Evolutionary conservation across 805 yeast species (phyloP), one percentile per base, ranked within the genome.

Genomic region (Candida pseudofarinosa): DNA sequence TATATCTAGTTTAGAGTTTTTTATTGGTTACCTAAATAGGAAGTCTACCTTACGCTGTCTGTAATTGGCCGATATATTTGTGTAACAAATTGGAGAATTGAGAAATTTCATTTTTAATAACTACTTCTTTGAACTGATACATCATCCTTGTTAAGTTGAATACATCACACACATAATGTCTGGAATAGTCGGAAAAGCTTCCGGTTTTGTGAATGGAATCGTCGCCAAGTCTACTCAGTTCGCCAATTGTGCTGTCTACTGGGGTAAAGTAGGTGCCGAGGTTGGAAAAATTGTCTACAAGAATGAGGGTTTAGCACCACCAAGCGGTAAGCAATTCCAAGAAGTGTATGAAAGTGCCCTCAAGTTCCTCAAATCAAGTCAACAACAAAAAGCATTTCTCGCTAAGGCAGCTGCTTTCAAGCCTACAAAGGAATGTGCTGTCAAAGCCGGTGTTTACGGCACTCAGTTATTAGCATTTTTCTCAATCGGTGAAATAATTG

Each of bases 291-390:
- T 80, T 67, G 86, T 93, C 49, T 93, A 91, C 80, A 71, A 82
- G 61, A 85, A 86, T 69, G 99, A 93, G 74, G 95, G 89, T 51
- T 73, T 93, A 56, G 87, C 95, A 48, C 98, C 98, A 50, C 99
- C 99, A 57, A 63, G 88, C 34, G 57, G 76, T 48, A 77, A 79
- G 43, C 88, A 88, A 65, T 76, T 91, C 73, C 83, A 85, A 72
- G 71, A 77, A 52, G 88, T 86, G 34, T 89, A 85, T 77, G 67
- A 76, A 47, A 54, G 58, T 37, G 69, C 65, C 34, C 52, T 64
- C 46, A 65, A 68, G 50, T 58, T 60, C 47, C 44, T 67, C 51
- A 55, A 65, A 54, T 56, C 66, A 39, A 63, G 71, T 15, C 52
- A 60, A 33, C 74, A 81, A 60, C 97, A 96, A 58, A 75, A 75